Evolutionary conservation across 495 filamentous ascomycete species (phyloP).

Genomic region (Penicillium waksmanii): DNA sequence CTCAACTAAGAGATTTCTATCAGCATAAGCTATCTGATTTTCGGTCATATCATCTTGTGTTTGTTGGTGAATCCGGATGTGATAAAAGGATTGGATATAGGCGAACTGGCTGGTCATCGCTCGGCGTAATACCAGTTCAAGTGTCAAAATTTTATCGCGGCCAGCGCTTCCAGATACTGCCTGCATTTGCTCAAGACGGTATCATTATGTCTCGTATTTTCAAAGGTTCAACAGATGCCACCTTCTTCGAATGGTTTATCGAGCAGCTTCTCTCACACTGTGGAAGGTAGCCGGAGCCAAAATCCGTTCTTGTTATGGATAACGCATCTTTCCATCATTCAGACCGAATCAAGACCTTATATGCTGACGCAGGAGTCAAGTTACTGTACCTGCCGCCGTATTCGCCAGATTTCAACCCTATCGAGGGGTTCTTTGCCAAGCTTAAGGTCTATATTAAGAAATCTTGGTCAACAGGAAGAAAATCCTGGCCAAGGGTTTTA

Average conservation of each 20-base stretch:
- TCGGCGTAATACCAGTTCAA: not conserved
- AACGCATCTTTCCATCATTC: too few relatives aligned
- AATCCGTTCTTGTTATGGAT: too few relatives aligned
- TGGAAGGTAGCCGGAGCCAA: too few relatives aligned
- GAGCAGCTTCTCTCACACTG: too few relatives aligned
- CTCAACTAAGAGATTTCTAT: not conserved
- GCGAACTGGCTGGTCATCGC: not conserved
- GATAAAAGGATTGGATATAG: not conserved
- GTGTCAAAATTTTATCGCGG: not conserved
- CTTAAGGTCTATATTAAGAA: slow-evolving; percentile 19
- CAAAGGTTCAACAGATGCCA: not conserved
- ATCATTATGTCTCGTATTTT: not conserved
- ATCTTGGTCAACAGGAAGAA: too few relatives aligned
- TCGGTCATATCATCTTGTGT: not conserved
- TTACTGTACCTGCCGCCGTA: slow-evolving; percentile 16
- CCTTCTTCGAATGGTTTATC: not conserved
- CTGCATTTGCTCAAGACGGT: not conserved
- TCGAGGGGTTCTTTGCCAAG: slow-evolving; percentile 27
- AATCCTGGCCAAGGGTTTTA: too few relatives aligned
- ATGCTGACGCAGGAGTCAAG: not conserved
- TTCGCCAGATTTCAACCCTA: slow-evolving; percentile 21
- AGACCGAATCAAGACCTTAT: not conserved
- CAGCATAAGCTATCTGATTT: not conserved
- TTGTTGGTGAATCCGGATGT: not conserved
- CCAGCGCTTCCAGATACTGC: not conserved